phyloP scores from a whole-genome alignment of 495 filamentous ascomycete genomes.

The Podospora australis region DNA sequence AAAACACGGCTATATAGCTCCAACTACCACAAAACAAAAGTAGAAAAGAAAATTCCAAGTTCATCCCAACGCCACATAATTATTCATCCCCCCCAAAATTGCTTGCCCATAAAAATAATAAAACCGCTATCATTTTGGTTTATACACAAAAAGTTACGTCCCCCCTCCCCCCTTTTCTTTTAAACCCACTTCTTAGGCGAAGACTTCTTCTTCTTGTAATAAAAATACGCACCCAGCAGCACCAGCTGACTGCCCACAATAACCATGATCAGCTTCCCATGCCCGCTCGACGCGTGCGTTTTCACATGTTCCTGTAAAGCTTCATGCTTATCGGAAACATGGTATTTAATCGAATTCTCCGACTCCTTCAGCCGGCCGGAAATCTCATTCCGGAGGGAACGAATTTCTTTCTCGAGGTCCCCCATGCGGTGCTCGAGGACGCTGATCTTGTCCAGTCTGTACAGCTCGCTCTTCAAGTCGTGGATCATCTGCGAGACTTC shows the following conservation, averaged over 20 bases:
- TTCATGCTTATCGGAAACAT: slow-evolving; percentile 65
- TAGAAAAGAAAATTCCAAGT: too few species aligned
- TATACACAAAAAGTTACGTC: too few species aligned
- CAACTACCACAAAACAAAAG: too few species aligned
- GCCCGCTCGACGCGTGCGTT: slow-evolving; percentile 51
- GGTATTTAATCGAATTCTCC: slow-evolving; percentile 64
- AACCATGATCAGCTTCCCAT: slow-evolving; percentile 67
- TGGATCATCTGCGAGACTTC: slow-evolving; percentile 39
- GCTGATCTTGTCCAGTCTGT: slow-evolving; percentile 35
- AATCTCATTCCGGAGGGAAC: slow-evolving; percentile 43
- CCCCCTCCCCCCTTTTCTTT: too few species aligned
- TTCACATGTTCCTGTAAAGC: slow-evolving; percentile 54
- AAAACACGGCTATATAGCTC: too few species aligned
- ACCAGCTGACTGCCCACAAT: slow-evolving; percentile 71
- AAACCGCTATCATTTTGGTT: too few species aligned
- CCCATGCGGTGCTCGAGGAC: slow-evolving; percentile 45
- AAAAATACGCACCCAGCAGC: slow-evolving; percentile 59
- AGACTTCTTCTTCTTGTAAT: slow-evolving; percentile 76
- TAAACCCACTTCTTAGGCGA: slow-evolving; percentile 91
- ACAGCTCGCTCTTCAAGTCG: slow-evolving; percentile 34
- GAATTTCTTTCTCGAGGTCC: slow-evolving; percentile 61
- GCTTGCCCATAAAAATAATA: too few species aligned
- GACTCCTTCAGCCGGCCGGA: slow-evolving; percentile 55
- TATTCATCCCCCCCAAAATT: too few species aligned
- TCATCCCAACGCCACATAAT: too few species aligned